Percentiles rank a stretch among this genome's conserved stretches.
These are phyloP conservation scores for Ceriops tagal DNA, from an alignment of 345 rosid species.

Conservation along the genomic window DNA sequence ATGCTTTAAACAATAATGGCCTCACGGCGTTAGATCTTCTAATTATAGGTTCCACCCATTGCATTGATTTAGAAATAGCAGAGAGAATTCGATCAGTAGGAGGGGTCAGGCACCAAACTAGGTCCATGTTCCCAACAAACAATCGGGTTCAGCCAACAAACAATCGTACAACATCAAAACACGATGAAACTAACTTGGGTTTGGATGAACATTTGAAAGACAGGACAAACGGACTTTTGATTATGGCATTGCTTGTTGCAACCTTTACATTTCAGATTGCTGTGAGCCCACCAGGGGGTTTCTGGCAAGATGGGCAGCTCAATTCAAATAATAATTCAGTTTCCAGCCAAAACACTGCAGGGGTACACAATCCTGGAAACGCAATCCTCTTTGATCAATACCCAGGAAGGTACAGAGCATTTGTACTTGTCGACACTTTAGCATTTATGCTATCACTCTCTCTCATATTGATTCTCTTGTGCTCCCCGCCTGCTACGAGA, in stretches of 20 bases:
- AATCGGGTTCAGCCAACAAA: neutral
- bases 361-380: neutral
- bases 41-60: neutral
- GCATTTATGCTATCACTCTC: neutral
- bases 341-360: neutral
- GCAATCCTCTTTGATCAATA: neutral
- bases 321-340: neutral
- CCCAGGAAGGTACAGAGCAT: neutral
- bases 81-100: neutral
- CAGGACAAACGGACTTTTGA: neutral
- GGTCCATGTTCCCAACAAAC: no score
- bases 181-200: no score
- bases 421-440: neutral
- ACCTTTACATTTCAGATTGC: constrained; percentile 5
- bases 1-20: neutral
- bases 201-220: neutral
- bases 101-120: neutral
- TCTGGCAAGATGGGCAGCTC: neutral
- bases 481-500: neutral
- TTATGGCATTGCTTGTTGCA: constrained; percentile 1
- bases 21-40: neutral
- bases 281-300: neutral
- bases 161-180: no score
- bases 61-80: neutral
- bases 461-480: neutral